Percentiles rank a stretch among this genome's conserved stretches.
Conservation (phyloP, 352 stramenopile species). For the Lagenidium giganteum region DNA sequence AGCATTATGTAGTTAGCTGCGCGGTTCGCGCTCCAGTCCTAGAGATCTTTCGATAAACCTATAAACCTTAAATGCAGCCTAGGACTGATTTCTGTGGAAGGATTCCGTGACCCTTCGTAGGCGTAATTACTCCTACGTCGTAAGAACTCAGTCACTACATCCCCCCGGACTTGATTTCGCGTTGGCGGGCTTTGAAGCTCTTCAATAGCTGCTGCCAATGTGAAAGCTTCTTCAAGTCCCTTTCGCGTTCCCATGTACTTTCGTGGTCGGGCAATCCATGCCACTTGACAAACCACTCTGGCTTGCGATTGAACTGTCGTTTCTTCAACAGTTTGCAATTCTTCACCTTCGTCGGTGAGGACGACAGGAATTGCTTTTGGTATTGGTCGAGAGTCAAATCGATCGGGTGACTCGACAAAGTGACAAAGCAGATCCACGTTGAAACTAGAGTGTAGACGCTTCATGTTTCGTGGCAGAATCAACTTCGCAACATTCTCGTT, state of each 20-base stretch:
- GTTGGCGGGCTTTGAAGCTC: background rate
- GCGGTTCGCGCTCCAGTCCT: no score
- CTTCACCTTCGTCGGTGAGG: slow-evolving; percentile 4
- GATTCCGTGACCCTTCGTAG: no score
- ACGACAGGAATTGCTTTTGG: background rate
- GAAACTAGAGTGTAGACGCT: slow-evolving; percentile 6
- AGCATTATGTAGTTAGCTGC: no score
- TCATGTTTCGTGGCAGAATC: slow-evolving; percentile 9
- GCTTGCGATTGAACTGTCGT: slow-evolving; percentile 10
- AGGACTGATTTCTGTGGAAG: no score
- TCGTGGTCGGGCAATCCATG: background rate
- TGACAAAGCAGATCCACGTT: slow-evolving; percentile 10
- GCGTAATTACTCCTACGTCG: no score
- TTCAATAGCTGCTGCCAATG: background rate
- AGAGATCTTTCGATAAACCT: no score
- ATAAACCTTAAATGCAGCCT: no score
- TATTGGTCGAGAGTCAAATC: slow-evolving; percentile 3
- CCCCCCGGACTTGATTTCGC: no score
- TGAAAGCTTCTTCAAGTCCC: background rate
- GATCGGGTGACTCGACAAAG: background rate
- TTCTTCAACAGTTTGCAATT: slow-evolving; percentile 8
- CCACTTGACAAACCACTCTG: slow-evolving; percentile 10
- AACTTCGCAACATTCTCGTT: slow-evolving; percentile 10
- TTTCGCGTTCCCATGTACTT: background rate
- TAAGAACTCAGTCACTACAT: no score